phyloP scores from a whole-genome alignment of 2,329 filamentous ascomycete genomes.

The Colletotrichum sp. region DNA sequence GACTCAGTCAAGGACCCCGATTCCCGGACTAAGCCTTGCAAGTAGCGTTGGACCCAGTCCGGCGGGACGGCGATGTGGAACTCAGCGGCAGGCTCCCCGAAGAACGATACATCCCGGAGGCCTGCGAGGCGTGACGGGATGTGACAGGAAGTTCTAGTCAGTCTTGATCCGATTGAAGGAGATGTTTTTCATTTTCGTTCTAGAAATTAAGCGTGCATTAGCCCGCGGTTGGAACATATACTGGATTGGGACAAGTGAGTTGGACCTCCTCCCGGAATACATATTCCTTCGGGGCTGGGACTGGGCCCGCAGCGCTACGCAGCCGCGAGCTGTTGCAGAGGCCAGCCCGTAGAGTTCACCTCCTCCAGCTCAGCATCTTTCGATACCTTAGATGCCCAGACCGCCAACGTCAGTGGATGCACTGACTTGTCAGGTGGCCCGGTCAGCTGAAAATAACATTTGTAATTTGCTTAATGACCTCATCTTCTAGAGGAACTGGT shows the following conservation, averaged over 20 bases:
- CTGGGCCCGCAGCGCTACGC: not conserved
- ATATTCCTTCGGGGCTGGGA: not conserved
- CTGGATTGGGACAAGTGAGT: not conserved
- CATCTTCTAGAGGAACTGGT: not conserved
- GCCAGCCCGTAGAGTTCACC: not conserved
- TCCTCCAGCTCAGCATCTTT: not conserved
- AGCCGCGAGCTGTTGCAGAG: not conserved
- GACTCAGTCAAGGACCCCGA: not conserved
- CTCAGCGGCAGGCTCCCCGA: not conserved
- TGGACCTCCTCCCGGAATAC: not conserved
- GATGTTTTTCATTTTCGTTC: not conserved
- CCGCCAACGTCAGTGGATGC: not conserved
- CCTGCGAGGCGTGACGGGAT: not conserved
- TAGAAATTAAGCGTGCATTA: not conserved
- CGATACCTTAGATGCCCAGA: not conserved
- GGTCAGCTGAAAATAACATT: not conserved
- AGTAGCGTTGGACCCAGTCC: not conserved
- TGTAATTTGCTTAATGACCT: not conserved
- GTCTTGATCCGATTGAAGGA: not conserved
- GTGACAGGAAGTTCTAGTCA: not conserved
- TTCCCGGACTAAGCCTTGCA: not conserved
- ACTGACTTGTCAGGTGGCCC: not conserved
- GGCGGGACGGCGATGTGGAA: not conserved
- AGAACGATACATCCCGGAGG: fast-evolving
- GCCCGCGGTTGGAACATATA: not conserved